Base-by-base conservation (phyloP, 108 stramenopile genomes). In the Conticribra weissflogii region DNA sequence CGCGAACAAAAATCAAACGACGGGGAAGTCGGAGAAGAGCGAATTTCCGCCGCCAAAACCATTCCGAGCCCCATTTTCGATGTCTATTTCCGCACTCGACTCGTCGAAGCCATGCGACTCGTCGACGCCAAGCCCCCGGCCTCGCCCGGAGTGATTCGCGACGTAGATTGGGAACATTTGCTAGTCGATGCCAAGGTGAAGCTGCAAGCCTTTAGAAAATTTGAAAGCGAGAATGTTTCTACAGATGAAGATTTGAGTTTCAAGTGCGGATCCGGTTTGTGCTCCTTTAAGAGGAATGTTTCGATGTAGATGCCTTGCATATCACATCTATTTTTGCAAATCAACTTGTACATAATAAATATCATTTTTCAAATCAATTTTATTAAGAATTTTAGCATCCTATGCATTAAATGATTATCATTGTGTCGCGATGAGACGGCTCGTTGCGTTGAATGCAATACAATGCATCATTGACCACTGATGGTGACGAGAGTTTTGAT, bases 101-200 rank as follows among this genome's bases (percentile, higher is more conserved):
- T 72, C 23, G 3, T 72, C 3, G 71, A 72, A n/a, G 71, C 51
- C 47, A 72, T 72, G 62, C 34, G 31, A 2, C 51, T 61, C 41
- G 70, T 71, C 5, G 54, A 63, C 33, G 30, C 62, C 16, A 29
- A 27, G 25, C n/a, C n/a, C n/a, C n/a, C n/a, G n/a, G n/a, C n/a
- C n/a, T n/a, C 25, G 59, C 4, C 58, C 3, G 18, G 46, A 41
- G 52, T 29, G n/a, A 49, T 31, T 59, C 4, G 8, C 18, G 7
- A 56, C 57, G 9, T 57, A 2, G 62, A 72, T n/a, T 72, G 71
- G 71, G 34, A 63, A 7, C 0, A 1, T 12, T 31, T 72, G 34
- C 28, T 72, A 28, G 23, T 30, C 7, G 71, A 63, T 56, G 71
- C 71, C 4, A 63, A 72, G 48, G 23, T 19, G 44, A 72, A 72